These are phyloP conservation scores for Aegle marmelos DNA, from an alignment of 345 rosid genomes.

Conservation along the genomic window DNA sequence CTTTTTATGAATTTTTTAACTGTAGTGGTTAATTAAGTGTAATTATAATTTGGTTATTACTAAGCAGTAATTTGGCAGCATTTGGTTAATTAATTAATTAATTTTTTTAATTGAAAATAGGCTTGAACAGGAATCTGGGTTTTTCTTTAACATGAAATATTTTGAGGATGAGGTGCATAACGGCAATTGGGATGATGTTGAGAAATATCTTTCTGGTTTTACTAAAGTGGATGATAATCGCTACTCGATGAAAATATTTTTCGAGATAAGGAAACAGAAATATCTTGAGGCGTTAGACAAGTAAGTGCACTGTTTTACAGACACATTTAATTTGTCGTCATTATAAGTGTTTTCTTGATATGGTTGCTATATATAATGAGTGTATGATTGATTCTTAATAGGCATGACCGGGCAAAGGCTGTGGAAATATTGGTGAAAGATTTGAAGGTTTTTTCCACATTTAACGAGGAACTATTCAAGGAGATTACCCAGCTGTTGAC, in stretches of 20 bases:
- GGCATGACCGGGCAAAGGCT: conserved; percentile 95
- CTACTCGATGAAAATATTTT: conserved; percentile 97
- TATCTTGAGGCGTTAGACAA: conserved; percentile 98
- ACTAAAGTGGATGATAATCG: conserved; percentile 97
- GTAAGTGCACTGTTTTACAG: conserved; percentile 36
- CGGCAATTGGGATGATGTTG: conserved; percentile 99
- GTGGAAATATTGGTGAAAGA: conserved; percentile 93
- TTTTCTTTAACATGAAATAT: conserved; percentile 97
- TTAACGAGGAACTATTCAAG: conserved; percentile 95
- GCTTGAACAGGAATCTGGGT: conserved; percentile 99
- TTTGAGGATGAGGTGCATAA: conserved; percentile 97
- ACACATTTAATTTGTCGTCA: background rate
- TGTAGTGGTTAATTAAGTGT: conserved; percentile 1
- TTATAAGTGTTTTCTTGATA: background rate
- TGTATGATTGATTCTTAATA: conserved; percentile 19
- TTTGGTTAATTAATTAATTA: conserved; percentile 8
- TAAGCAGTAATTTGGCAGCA: conserved; percentile 14
- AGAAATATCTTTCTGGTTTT: conserved; percentile 95
- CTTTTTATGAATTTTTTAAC: background rate
- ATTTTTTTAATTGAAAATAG: conserved; percentile 34
- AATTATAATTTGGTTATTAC: background rate
- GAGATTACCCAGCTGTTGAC: conserved; percentile 94
- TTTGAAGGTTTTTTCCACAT: conserved; percentile 93
- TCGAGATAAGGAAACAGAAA: conserved; percentile 98
- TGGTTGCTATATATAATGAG: background rate